These are phyloP conservation scores for Gossypium davidsonii DNA, from an alignment of 441 rosid genomes.

Conservation along the genomic window DNA sequence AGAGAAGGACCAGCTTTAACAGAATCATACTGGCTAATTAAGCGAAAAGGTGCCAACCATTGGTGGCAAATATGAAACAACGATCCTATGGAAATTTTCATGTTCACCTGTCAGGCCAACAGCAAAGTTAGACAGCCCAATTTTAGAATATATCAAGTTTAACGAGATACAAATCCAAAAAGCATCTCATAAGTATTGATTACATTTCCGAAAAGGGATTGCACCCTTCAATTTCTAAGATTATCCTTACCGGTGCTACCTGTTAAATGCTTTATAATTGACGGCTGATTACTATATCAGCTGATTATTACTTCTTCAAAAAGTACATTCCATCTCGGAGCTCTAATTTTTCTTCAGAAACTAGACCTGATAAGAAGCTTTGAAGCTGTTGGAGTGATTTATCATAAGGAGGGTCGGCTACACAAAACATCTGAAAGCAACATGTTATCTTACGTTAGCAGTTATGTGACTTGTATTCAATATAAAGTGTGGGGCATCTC, in stretches of 20 bases:
- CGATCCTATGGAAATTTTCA: neutral
- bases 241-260: slow-evolving; percentile 9
- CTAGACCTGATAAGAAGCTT: slow-evolving; percentile 79
- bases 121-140: neutral
- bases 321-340: slow-evolving; percentile 70
- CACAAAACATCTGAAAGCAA: slow-evolving; percentile 72
- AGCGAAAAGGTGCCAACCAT: neutral
- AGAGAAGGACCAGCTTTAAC: neutral
- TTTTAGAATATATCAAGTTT: neutral
- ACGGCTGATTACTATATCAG: neutral
- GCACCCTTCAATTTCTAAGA: neutral
- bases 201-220: neutral
- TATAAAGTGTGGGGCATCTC: neutral
- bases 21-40: neutral
- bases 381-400: slow-evolving; percentile 91
- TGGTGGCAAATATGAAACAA: neutral
- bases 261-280: neutral
- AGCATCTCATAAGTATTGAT: neutral
- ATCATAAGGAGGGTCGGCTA: slow-evolving; percentile 82
- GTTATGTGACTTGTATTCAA: neutral
- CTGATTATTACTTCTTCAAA: slow-evolving; percentile 66
- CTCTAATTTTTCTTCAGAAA: slow-evolving; percentile 84
- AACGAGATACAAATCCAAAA: neutral
- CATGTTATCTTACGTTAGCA: neutral
- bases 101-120: neutral